Base-by-base conservation (phyloP, 139 green algal species). In the Chlorella sp. region DNA sequence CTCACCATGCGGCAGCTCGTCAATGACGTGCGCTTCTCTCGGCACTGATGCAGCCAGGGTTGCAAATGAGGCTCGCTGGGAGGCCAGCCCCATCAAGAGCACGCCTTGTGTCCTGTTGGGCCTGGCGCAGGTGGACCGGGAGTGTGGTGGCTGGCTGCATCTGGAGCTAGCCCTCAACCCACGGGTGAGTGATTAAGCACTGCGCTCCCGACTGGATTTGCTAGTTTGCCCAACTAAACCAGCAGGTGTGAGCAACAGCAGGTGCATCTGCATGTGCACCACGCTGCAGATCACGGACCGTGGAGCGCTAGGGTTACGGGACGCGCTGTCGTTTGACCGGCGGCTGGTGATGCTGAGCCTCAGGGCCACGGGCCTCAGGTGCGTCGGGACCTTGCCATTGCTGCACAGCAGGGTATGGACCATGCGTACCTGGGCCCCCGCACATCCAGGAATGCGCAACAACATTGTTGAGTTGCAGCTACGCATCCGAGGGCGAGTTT, bases 121-220 rank as follows among this genome's bases (percentile, higher is more conserved):
- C 42, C 42, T 10, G 42, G 10, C 1, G 29, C 27, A 59, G 23
- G 74, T 84, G 66, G 79, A 84, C 66, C 31, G 71, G 33, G 6
- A 17, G 22, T 76, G 66, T 32, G 79, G 74, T 2, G 79, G 79
- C 23, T 59, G 77, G 24, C 51, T 74, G 74, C 74, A 74, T 42
- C 36, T 84, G 33, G 74, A 80, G 49, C n/a, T 84, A 61, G 70
- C 79, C 27, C 63, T 80, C 30, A 84, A 84, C 50, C 51, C 69
- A 42, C 55, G 74, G 65, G 2, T 68, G 29, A n/a, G n/a, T n/a
- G n/a, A n/a, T n/a, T n/a, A n/a, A n/a, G n/a, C n/a, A n/a, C n/a
- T n/a, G n/a, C n/a, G n/a, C n/a, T n/a, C n/a, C n/a, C n/a, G n/a
- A n/a, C n/a, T n/a, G n/a, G n/a, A n/a, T n/a, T n/a, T n/a, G n/a